Conservation (phyloP, 192 early-diverging fungal genomes). For the Spizellomyces punctatus region DNA sequence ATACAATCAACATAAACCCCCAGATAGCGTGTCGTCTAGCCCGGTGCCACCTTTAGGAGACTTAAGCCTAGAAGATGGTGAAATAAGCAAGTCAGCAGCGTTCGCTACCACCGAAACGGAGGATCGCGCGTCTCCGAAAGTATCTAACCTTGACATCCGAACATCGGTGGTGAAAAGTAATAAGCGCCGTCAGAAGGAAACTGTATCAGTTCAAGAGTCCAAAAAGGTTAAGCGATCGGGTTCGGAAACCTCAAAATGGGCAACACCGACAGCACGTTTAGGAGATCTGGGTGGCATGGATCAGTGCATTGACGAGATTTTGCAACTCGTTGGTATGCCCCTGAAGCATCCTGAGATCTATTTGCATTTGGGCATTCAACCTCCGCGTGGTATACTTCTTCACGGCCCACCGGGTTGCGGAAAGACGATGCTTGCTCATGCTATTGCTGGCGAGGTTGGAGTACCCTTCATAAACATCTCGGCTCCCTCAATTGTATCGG, state of each 20-base stretch:
- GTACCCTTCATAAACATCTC: constrained; percentile 93
- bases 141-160: too few relatives aligned
- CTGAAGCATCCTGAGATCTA: constrained; percentile 93
- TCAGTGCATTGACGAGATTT: constrained; percentile 80
- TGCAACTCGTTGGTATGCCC: constrained; percentile 92
- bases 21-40: too few relatives aligned
- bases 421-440: constrained; percentile 93
- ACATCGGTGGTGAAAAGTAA: too few relatives aligned
- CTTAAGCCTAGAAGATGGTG: too few relatives aligned
- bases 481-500: constrained; percentile 92
- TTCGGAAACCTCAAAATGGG: constrained; percentile 38
- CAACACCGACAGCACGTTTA: constrained; percentile 63
- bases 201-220: neutral
- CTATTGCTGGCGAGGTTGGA: constrained; percentile 91
- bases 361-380: constrained; percentile 88
- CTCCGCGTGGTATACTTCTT: constrained; percentile 87
- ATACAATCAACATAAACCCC: too few relatives aligned
- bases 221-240: constrained; percentile 22
- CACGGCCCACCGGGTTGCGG: constrained; percentile 98
- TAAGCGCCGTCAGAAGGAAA: too few relatives aligned
- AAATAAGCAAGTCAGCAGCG: too few relatives aligned
- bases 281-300: constrained; percentile 92
- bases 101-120: too few relatives aligned
- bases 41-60: too few relatives aligned
- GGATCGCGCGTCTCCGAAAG: too few relatives aligned